Conservation (phyloP, 306 rosid genomes). For the Cicer pinnatifidum region DNA sequence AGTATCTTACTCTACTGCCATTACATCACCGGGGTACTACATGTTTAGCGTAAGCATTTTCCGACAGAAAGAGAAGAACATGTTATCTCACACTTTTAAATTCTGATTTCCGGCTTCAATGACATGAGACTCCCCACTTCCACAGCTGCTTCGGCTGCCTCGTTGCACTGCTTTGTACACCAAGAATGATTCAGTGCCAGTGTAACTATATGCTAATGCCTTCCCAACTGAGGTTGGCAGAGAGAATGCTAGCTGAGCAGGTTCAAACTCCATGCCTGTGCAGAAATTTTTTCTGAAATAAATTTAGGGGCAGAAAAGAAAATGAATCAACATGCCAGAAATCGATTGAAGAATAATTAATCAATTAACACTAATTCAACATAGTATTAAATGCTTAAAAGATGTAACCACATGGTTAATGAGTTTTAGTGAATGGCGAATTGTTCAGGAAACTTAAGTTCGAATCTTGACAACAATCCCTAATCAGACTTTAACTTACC, state of each 20-base stretch:
- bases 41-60: constrained; percentile 44
- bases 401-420: neutral
- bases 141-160: neutral
- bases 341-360: constrained; percentile 19
- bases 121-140: constrained; percentile 61
- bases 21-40: constrained; percentile 18
- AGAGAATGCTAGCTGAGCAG: constrained; percentile 72
- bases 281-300: constrained; percentile 66
- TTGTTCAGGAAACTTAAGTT: too few species aligned
- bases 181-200: constrained; percentile 63
- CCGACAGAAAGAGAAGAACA: constrained; percentile 40
- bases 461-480: too few species aligned
- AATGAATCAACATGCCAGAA: constrained; percentile 10
- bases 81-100: constrained; percentile 46
- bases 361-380: constrained; percentile 9
- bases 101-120: constrained; percentile 74
- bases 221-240: constrained; percentile 76
- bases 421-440: too few species aligned
- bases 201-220: constrained; percentile 67
- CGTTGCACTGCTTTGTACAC: constrained; percentile 54
- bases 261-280: constrained; percentile 56
- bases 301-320: constrained; percentile 26
- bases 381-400: neutral
- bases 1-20: constrained; percentile 43
- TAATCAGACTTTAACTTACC: too few species aligned